Base-by-base conservation (phyloP, 164 flowering plant genomes). In the Magnolia officinalis region DNA sequence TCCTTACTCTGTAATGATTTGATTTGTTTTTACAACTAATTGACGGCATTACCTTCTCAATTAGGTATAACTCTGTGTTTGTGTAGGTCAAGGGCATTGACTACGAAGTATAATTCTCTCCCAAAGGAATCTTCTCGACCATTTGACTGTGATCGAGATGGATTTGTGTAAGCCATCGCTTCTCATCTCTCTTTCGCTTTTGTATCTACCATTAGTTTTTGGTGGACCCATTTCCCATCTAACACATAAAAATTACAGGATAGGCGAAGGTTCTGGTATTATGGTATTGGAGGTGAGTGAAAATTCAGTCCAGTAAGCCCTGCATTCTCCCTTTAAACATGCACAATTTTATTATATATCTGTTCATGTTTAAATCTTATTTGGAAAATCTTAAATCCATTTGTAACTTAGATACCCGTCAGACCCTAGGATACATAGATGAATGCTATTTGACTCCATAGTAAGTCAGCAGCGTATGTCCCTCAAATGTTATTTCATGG, bases 211-310 rank as follows among this genome's bases (percentile, higher is more conserved):
- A 37, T 31, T 70, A 14, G 16, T 71, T 1, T 14, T 67, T 76
- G 26, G 76, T 63, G 55, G 13, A 70, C 64, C n/a, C 3, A 70
- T 70, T 31, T 66, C 59, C 63, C 71, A 50, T 73, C 58, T 79
- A 50, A 78, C 67, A 37, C 45, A 19, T 76, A 50, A 71, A 80
- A 77, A 73, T 71, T 74, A 51, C 92, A 96, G 99, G 82, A 96
- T 94, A 63, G 98, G 98, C 70, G 99, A 96, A 88, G 99, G 98
- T 76, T 85, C 88, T 72, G 99, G 99, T 78, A 83, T 96, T 70
- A 63, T 96, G 86, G 96, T 94, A 73, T 84, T 96, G 85, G 98
- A 94, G 93, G 99, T 94, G 74, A 87, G 91, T 88, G 6, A 45
- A 31, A 16, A n/a, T 11, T 5, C 10, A 19, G 61, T 55, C 18